Evolutionary conservation across 2,329 filamentous ascomycete species (phyloP), one percentile per base, ranked within the genome.

Genomic region (Calonectria hawksworthii): DNA sequence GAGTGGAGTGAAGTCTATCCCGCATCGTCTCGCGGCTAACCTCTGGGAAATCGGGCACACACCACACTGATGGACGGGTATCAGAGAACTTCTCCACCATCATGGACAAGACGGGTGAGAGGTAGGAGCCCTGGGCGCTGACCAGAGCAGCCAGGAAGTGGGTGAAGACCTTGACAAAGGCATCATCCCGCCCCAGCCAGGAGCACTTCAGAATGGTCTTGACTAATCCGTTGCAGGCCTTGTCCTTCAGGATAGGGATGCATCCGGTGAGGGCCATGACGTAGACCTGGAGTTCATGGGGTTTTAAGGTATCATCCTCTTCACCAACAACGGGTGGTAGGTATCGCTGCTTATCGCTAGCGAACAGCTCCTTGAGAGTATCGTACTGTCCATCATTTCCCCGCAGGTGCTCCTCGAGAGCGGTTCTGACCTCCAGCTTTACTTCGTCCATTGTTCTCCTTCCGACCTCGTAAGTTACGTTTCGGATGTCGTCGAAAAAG

Each of bases 111-210:
- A 98, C 93, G 26, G 92, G 89, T 28, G 89, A 90, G 41, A 98
- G 90, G 84, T 95, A 98, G 18, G 92, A 93, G 56, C 94, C 93
- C 81, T 98, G 95, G 0, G 96, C 94, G 74, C 95, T 98, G 68
- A 96, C 92, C 59, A 99, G 87, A 47, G 93, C 92, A 23, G 91
- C 91, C 30, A 95, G 86, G 78, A 95, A 94, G 80, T 92, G 89
- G 70, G 90, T 89, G 82, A 94, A 96, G 67, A 92, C 90, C 79
- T 91, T 91, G 72, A 92, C 88, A 81, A 95, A 95, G 44, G 88
- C 87, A 34, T 92, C 90, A 75, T 93, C 92, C 72, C 92, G 89
- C 13, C 91, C 92, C 44, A 93, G 86, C 93, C 93, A 94, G 41
- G 90, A 89, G 81, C 90, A 92, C 68, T 87, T 86, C n/a, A 94